Conservation (phyloP, 495 filamentous ascomycete genomes). For the Annulohypoxylon bovei region DNA sequence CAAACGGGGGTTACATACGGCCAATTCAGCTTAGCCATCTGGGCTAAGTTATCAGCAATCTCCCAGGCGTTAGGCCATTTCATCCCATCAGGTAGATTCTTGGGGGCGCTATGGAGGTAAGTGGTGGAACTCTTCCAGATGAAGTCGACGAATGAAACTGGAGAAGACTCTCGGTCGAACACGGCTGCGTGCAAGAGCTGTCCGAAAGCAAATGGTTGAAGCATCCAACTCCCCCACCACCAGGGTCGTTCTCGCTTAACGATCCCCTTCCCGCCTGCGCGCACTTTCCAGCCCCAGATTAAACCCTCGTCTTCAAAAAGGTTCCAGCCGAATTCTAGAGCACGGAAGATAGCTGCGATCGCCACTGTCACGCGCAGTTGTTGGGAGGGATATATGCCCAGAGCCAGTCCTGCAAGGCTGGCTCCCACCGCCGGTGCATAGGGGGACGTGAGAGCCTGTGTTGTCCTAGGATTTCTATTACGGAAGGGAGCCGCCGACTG, state of each 20-base stretch:
- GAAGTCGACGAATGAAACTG: conserved; percentile 74
- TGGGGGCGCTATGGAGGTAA: conserved; percentile 81
- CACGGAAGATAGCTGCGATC: conserved; percentile 79
- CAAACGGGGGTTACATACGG: conserved; percentile 66
- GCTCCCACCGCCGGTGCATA: conserved; percentile 90
- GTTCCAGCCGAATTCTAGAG: conserved; percentile 89
- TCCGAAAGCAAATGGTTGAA: conserved; percentile 90
- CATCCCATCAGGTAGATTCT: conserved; percentile 69
- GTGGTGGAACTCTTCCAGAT: conserved; percentile 77
- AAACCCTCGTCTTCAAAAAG: conserved; percentile 80
- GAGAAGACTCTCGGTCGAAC: conserved; percentile 91
- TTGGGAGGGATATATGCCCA: conserved; percentile 80
- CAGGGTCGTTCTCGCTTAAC: conserved; percentile 63
- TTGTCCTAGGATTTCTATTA: conserved; percentile 79
- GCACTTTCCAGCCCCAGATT: conserved; percentile 67
- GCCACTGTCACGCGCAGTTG: conserved; percentile 82
- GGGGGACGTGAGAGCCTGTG: conserved; percentile 76
- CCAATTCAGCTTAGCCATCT: conserved; percentile 84
- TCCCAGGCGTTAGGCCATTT: conserved; percentile 80
- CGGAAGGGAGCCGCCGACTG: conserved; percentile 80
- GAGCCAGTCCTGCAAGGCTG: conserved; percentile 80
- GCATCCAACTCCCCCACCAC: conserved; percentile 98
- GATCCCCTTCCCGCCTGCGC: conserved; percentile 49
- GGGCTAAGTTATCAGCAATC: conserved; percentile 81
- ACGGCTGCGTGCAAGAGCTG: conserved; percentile 92